phyloP scores from a whole-genome alignment of 345 rosid genomes.

The Tarenaya hassleriana region DNA sequence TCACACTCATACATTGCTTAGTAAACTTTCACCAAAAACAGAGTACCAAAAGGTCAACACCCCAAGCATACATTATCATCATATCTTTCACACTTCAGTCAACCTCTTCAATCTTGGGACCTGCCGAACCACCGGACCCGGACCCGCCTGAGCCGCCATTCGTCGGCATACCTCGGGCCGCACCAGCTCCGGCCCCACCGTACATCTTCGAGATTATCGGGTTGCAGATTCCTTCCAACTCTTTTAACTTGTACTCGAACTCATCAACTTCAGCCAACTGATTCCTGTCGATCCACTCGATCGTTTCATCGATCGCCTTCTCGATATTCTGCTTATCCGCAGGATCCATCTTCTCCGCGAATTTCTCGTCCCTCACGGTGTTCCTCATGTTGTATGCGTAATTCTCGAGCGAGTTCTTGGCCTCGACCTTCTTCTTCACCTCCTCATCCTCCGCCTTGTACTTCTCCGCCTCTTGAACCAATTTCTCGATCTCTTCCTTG shows the following conservation, averaged over 20 bases:
- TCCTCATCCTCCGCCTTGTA: constrained; percentile 40
- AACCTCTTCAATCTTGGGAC: constrained; percentile 51
- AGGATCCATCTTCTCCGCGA: constrained; percentile 28
- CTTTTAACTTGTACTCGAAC: constrained; percentile 40
- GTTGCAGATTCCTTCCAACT: constrained; percentile 35
- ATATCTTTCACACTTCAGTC: constrained; percentile 18
- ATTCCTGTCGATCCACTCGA: constrained; percentile 41
- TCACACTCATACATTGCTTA: neutral
- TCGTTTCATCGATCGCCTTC: constrained; percentile 33
- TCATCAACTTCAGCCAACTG: constrained; percentile 41
- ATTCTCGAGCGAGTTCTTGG: constrained; percentile 37
- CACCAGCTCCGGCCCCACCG: constrained; percentile 24
- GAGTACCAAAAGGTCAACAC: constrained; percentile 9
- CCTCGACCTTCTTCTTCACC: constrained; percentile 44
- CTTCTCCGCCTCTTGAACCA: constrained; percentile 44
- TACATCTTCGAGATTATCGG: constrained; percentile 41
- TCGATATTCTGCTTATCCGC: constrained; percentile 32
- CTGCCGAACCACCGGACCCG: constrained; percentile 24
- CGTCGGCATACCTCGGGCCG: constrained; percentile 18
- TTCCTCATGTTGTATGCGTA: constrained; percentile 43
- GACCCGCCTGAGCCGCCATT: constrained; percentile 20
- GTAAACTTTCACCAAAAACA: neutral
- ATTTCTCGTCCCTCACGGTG: constrained; percentile 37
- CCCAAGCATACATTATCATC: neutral
- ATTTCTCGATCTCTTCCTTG: constrained; percentile 40